Percentiles rank a stretch among this genome's conserved stretches.
phyloP scores from a whole-genome alignment of 106 monocot species.

The Acorus gramineus region DNA sequence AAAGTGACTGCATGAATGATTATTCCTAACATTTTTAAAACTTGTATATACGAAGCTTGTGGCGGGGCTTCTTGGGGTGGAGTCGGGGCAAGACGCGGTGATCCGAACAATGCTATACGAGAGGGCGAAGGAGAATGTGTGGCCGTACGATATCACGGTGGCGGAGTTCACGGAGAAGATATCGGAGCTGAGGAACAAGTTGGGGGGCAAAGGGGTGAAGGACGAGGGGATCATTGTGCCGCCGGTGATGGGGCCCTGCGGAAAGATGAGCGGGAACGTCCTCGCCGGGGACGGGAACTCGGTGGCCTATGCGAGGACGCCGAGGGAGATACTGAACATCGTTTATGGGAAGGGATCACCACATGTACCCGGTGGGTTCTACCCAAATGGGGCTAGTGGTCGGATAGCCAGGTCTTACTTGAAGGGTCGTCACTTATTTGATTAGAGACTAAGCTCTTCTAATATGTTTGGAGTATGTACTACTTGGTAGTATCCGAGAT shows the following conservation, averaged over 20 bases:
- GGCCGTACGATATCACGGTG: conserved; percentile 45
- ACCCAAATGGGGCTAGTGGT: conserved; percentile 39
- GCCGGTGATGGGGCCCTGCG: conserved; percentile 29
- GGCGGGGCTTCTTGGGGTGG: conserved; percentile 60
- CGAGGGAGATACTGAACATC: too few species aligned
- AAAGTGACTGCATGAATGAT: conserved; percentile 35
- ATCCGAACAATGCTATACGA: conserved; percentile 45
- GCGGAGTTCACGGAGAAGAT: conserved; percentile 49
- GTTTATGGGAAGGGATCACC: too few species aligned
- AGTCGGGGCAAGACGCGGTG: conserved; percentile 69
- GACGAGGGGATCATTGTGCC: conserved; percentile 66
- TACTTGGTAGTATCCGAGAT: too few species aligned
- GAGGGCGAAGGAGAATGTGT: conserved; percentile 12
- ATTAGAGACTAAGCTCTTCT: too few species aligned
- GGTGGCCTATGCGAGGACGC: conserved; percentile 15
- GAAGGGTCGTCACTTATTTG: not conserved
- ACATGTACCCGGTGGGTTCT: conserved; percentile 41
- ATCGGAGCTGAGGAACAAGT: conserved; percentile 41
- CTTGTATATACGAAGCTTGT: conserved; percentile 24
- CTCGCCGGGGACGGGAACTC: conserved; percentile 44
- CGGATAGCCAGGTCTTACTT: conserved; percentile 33
- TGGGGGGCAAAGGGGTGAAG: conserved; percentile 43
- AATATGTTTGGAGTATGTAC: too few species aligned
- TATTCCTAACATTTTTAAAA: too few species aligned
- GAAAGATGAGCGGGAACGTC: conserved; percentile 31